Evolutionary conservation across 2,329 filamentous ascomycete genomes (phyloP).

Genomic region (Colletotrichum sidae): DNA sequence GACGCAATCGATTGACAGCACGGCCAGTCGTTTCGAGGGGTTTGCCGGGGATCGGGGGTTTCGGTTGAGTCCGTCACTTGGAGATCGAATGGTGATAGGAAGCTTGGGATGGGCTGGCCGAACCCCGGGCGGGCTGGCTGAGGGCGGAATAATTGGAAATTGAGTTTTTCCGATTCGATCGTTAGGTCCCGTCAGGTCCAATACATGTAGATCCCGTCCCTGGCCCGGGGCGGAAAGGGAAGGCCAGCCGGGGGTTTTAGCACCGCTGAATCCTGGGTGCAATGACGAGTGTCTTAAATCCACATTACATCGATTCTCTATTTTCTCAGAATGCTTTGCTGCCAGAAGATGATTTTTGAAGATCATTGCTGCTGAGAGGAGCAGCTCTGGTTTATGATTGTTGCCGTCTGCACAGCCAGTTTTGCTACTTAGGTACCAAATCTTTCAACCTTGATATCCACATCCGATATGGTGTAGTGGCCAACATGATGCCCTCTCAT

Average conservation of each 20-base stretch:
- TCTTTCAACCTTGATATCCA: not conserved
- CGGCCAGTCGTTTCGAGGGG: slow-evolving; percentile 14
- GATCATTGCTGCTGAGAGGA: not conserved
- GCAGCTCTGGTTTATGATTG: too few relatives aligned
- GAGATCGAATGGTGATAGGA: slow-evolving; percentile 25
- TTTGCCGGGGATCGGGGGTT: slow-evolving; percentile 13
- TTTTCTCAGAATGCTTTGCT: too few relatives aligned
- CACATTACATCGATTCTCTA: too few relatives aligned
- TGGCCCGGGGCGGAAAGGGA: too few relatives aligned
- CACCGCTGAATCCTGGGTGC: too few relatives aligned
- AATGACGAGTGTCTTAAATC: too few relatives aligned
- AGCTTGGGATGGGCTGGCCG: slow-evolving; percentile 26
- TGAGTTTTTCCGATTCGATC: slow-evolving; percentile 36
- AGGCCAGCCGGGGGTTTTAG: too few relatives aligned
- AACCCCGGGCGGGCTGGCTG: slow-evolving; percentile 7
- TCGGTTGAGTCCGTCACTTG: slow-evolving; percentile 19
- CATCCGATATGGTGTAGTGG: slow-evolving; percentile 37
- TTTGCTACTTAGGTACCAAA: too few relatives aligned
- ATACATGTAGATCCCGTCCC: too few relatives aligned
- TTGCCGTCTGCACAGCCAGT: too few relatives aligned
- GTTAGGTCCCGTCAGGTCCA: not conserved
- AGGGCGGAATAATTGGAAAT: slow-evolving; percentile 37
- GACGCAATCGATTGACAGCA: slow-evolving; percentile 18
- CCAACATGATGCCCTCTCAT: slow-evolving; percentile 38
- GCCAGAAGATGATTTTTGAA: too few relatives aligned